Conservation (phyloP, 306 rosid genomes). For the Casuarina glauca region DNA sequence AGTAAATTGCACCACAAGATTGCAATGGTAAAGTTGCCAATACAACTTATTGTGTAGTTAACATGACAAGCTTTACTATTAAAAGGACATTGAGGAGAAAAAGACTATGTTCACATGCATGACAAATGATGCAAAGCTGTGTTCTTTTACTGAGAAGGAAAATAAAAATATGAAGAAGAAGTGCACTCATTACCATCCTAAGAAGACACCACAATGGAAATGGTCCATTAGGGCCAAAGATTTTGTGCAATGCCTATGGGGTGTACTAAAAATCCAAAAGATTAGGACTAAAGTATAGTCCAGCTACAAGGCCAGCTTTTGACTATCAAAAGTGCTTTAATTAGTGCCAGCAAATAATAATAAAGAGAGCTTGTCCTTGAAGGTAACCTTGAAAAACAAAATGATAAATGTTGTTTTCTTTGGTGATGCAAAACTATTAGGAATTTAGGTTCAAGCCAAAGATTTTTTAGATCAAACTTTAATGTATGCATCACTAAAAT, state of each 20-base stretch:
- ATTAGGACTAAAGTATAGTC: slow-evolving; percentile 28
- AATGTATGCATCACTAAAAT: too few relatives aligned
- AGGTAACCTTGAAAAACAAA: too few relatives aligned
- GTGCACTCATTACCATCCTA: slow-evolving; percentile 26
- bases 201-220: slow-evolving; percentile 27
- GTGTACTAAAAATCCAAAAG: slow-evolving; percentile 19
- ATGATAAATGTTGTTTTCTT: too few relatives aligned
- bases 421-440: too few relatives aligned
- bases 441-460: too few relatives aligned
- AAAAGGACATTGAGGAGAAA: not conserved
- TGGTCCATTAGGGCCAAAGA: slow-evolving; percentile 31
- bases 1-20: not conserved
- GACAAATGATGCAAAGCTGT: not conserved
- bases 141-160: not conserved
- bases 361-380: not conserved
- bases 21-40: too few relatives aligned
- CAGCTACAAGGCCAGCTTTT: slow-evolving; percentile 41
- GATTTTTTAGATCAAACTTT: too few relatives aligned
- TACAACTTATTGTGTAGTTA: not conserved
- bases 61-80: not conserved
- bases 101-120: not conserved
- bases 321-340: slow-evolving; percentile 35
- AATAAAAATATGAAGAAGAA: slow-evolving; percentile 12
- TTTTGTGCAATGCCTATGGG: slow-evolving; percentile 37
- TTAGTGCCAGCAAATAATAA: slow-evolving; percentile 34